phyloP scores from a whole-genome alignment of 164 flowering plant genomes.

The Vitis labrusca region DNA sequence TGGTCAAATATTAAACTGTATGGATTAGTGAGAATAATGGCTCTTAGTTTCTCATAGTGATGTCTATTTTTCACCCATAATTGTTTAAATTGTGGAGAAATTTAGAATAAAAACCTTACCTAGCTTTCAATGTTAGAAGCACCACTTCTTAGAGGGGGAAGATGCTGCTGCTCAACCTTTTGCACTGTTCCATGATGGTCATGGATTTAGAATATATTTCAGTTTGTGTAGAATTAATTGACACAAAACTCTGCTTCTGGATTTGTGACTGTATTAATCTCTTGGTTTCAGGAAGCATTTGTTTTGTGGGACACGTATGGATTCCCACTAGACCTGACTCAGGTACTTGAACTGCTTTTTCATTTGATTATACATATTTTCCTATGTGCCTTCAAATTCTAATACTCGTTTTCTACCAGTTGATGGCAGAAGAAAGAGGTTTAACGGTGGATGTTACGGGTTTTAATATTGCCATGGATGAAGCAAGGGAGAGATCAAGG shows the following conservation, averaged over 20 bases:
- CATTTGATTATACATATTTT: not conserved
- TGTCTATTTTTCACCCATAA: too few species aligned
- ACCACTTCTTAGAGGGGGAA: too few species aligned
- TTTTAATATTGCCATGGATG: slow-evolving; percentile 79
- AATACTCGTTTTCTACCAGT: slow-evolving; percentile 32
- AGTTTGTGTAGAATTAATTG: not conserved
- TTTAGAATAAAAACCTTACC: too few species aligned
- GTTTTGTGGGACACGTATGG: too few species aligned
- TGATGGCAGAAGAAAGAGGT: slow-evolving; percentile 98
- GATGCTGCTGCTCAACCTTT: not conserved
- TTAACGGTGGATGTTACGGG: slow-evolving; percentile 76
- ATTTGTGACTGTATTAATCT: not conserved
- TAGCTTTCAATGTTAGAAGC: too few species aligned
- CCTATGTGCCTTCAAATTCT: not conserved
- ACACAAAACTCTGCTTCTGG: not conserved
- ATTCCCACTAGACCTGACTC: too few species aligned
- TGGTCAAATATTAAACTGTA: not conserved
- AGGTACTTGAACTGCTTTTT: not conserved
- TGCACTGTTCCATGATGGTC: not conserved
- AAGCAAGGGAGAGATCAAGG: slow-evolving; percentile 89
- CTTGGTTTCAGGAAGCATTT: slow-evolving; percentile 62
- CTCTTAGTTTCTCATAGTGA: not conserved
- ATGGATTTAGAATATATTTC: not conserved
- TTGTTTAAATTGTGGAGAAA: too few species aligned
- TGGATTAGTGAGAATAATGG: not conserved